Evolutionary conservation across 23 red algal species (phyloP), one percentile per base, ranked within the genome.

Genomic region (Cyanidiococcus yangmingshanensis): DNA sequence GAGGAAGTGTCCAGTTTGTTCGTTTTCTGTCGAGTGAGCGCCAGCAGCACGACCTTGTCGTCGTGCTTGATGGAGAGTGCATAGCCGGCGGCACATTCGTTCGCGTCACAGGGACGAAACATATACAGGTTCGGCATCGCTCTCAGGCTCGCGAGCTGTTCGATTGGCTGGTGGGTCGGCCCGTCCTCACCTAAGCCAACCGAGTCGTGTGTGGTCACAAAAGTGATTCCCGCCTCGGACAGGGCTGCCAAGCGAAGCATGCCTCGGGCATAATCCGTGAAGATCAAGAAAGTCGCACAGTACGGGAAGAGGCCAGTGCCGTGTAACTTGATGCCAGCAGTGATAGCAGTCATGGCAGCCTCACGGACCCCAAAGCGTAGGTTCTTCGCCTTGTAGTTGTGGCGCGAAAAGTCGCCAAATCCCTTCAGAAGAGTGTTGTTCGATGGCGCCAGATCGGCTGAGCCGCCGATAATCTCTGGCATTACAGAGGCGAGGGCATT

Each of bases 261-360:
- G 40, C 79, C 83, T 58, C 92, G 92, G 83, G 82, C 82, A 76
- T 90, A 96, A 41, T 96, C 92, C 24, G 92, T 88, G 79, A 96
- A 96, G 40, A 96, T 89, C 37, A 96, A 84, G 67, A 96, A 96
- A 7, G 92, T 96, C 18, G 92, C 85, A n/a, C 84, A 87, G 80
- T 88, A 96, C 32, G 92, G 87, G 17, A 76, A 45, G 21, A 96
- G 75, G 35, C 83, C 83, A 33, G 75, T 82, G 30, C 80, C 75
- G 38, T 82, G 67, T 31, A 90, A 59, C 36, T 30, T 54, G 25
- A 90, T 67, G 21, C 92, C 92, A 30, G 87, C 87, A 37, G 78
- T 74, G 68, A 96, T 90, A 25, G 87, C 87, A 17, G 86, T 87
- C 92, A 96, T 96, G 0, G 87, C 92, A 58, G 89, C 86, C 76